A percentile compares a stretch with the other conserved stretches of the same genome.
Evolutionary conservation across 371 early-diverging fungal species (phyloP).

Genomic region (Coemansia sp.): DNA sequence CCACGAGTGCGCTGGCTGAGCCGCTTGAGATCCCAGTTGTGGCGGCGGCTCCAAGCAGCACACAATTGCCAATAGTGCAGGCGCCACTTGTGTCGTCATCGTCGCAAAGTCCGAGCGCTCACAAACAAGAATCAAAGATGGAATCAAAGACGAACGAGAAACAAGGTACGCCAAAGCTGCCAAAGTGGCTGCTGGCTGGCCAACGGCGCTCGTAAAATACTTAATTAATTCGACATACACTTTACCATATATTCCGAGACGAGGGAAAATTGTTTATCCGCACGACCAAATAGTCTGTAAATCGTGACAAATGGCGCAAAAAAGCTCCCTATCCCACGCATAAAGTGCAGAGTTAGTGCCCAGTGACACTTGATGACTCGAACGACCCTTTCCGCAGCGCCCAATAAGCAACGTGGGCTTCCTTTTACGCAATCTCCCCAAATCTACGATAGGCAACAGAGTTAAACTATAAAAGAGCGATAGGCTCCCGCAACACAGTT

Average conservation of each 20-base stretch:
- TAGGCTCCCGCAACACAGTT: no score
- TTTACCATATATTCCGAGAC: background rate
- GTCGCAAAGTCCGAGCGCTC: slow-evolving; percentile 7
- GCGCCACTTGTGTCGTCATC: background rate
- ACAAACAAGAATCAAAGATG: background rate
- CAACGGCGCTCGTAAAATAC: slow-evolving; percentile 8
- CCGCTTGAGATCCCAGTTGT: slow-evolving; percentile 1
- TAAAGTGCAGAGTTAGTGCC: background rate
- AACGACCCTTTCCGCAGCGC: background rate
- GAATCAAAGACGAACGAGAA: background rate
- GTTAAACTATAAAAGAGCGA: background rate
- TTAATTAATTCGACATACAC: background rate
- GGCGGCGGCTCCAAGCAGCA: background rate
- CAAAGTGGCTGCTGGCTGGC: slow-evolving; percentile 49
- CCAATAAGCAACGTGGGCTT: background rate
- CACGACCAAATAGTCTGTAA: background rate
- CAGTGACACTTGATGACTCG: background rate
- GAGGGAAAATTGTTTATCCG: background rate
- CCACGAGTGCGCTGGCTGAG: slow-evolving; percentile 15
- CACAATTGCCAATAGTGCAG: background rate
- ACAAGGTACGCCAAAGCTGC: slow-evolving; percentile 18
- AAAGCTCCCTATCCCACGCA: background rate
- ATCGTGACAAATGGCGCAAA: no score
- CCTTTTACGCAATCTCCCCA: no score
- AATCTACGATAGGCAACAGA: no score